Conservation (phyloP, 768 basidiomycete genomes). For the Hemileccinum rubropunctum region DNA sequence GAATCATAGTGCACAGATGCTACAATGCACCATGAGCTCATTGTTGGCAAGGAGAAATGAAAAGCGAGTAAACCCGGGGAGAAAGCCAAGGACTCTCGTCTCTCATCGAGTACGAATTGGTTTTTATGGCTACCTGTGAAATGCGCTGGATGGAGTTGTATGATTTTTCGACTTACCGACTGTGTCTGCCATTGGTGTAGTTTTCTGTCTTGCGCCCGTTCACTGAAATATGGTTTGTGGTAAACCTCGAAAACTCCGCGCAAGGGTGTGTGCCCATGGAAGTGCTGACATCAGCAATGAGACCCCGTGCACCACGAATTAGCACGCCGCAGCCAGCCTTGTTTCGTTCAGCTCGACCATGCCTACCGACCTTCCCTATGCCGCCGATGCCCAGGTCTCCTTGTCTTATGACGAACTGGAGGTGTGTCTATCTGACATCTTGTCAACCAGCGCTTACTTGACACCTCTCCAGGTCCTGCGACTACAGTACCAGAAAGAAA, state of each 20-base stretch:
- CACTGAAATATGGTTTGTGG: slow-evolving; percentile 24
- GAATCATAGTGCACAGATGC: slow-evolving; percentile 43
- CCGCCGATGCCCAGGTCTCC: slow-evolving; percentile 90
- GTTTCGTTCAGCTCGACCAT: slow-evolving; percentile 33
- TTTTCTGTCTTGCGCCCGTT: slow-evolving; percentile 16
- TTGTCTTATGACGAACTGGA: slow-evolving; percentile 88
- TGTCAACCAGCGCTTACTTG: neutral
- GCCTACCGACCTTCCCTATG: slow-evolving; percentile 89
- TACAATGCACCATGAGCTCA: slow-evolving; percentile 63
- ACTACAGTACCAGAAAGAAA: slow-evolving; percentile 87
- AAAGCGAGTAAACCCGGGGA: slow-evolving; percentile 30
- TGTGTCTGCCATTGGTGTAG: slow-evolving; percentile 45
- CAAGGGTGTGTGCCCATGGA: neutral
- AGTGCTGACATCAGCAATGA: slow-evolving; percentile 26
- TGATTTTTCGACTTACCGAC: slow-evolving; percentile 46
- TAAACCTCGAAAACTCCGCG: slow-evolving; percentile 23
- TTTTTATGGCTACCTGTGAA: slow-evolving; percentile 29
- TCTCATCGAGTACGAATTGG: slow-evolving; percentile 30
- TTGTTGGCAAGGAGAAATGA: slow-evolving; percentile 41
- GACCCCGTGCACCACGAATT: slow-evolving; percentile 19
- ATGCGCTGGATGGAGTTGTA: slow-evolving; percentile 14
- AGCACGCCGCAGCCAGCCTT: slow-evolving; percentile 10
- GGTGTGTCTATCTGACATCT: slow-evolving; percentile 37
- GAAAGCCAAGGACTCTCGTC: slow-evolving; percentile 35
- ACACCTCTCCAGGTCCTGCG: slow-evolving; percentile 63